Base-by-base conservation (phyloP, 768 basidiomycete species). In the Podaxis pistillaris region DNA sequence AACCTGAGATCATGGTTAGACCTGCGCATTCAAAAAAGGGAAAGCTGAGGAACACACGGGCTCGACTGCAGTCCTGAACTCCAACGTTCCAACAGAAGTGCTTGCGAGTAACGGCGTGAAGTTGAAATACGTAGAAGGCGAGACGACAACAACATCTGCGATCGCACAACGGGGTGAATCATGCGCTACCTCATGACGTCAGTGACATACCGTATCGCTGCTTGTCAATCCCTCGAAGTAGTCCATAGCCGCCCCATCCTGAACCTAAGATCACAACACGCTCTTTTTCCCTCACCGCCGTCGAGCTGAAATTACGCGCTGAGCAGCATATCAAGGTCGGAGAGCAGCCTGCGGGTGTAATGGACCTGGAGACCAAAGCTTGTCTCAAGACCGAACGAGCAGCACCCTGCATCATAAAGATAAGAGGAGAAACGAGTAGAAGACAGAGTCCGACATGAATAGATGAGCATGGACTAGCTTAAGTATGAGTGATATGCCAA, bases 41-140 rank as follows among this genome's bases (percentile, higher is more conserved):
- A 9, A 37, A 19, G 22, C 37, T 37, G 17, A 26, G 28, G 46
- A 49, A 53, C 26, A 74, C 88, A 93, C 92, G 1, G 92, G 86
- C 73, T 95, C 93, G 37, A 93, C 78, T 0, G 91, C 88, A 68
- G 88, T 87, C 26, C 92, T 78, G 69, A 89, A 93, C 66, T 94
- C 92, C 52, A 96, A 77, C 5, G 93, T 94, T 2, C 94, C 94
- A 26, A 93, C 91, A 3, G 91, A 83, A 62, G 89, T 85, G 54
- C 85, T 79, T 0, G 89, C 88, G 1, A 91, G 79, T 33, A 91
- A 72, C 0, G 88, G 87, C 26, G 85, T 83, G 65, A 88, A 88
- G 68, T 87, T 87, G 75, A 88, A 89, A 73, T 87, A 86, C 38
- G 80, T 81, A 41, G 78, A 87, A 0, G 90, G 88, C 4, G 89